Evolutionary conservation across 768 basidiomycete genomes (phyloP), one percentile per base, ranked within the genome.

Genomic region (Naematelia encephala): DNA sequence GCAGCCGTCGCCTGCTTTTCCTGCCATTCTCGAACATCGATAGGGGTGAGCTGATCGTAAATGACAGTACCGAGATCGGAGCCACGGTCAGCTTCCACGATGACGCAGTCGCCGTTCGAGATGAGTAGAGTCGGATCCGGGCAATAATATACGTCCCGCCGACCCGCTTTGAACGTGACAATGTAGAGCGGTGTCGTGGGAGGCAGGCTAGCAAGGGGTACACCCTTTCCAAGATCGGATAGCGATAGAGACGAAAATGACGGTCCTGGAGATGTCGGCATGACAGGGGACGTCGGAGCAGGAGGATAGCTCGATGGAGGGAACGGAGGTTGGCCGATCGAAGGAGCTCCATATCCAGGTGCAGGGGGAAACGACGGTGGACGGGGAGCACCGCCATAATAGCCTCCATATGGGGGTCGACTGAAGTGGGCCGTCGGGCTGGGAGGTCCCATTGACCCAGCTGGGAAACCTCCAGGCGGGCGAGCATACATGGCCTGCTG

Each of bases 161-260:
- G 85, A 0, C 91, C 91, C 0, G 93, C 93, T 79, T 97, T 99
- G 83, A 99, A 99, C 77, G 96, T 89, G 68, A 97, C 88, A 67
- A 97, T 93, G 82, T 84, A 97, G 5, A 99, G 83, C n/a, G 89
- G 91, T 81, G 88, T 90, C 30, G 86, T 85, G 12, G 87, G 75
- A 0, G 92, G 87, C 43, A 99, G 86, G 49, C 87, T 78, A 72
- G 87, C 85, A 16, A 97, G 82, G 0, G 92, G 91, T 0, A 97
- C 84, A 30, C 94, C 94, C 70, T 87, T 87, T 51, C 94, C 93
- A 22, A 94, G 85, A 56, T 73, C 72, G 1, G 69, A 60, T 0
- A 73, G 61, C 0, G 69, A 67, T 5, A 73, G 47, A 8, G 66
- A 64, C 2, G 72, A 73, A 60, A 73, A 73, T 5, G 65, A 67